Base-by-base conservation (phyloP, 306 rosid species). In the Lupinus albus region DNA sequence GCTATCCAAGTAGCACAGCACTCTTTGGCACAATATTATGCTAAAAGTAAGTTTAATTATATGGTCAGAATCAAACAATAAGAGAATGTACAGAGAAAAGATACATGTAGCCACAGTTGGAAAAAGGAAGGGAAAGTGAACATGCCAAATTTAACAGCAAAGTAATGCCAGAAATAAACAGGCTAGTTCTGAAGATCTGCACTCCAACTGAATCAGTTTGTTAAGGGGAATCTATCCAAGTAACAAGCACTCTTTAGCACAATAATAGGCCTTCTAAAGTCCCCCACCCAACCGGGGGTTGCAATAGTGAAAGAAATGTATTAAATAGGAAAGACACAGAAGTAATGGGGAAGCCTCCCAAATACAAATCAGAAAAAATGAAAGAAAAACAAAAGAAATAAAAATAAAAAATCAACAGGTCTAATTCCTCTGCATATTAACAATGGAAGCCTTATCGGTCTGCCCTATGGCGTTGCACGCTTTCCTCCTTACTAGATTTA, bases 41-140 rank as follows among this genome's bases (percentile, higher is more conserved):
- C 17, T 54, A 21, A 20, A 61, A 67, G 47, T 11, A 45, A 12
- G 32, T 58, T 72, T 25, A 21, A 52, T 30, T 55, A 13, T 54
- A 45, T 76, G 57, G 48, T 39, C 55, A 33, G 46, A 72, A 50
- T 50, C 72, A 73, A 64, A 2, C 25, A 44, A 70, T 30, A 66
- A 56, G 71, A 66, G 17, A 39, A 39, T 75, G 39, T 28, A 20
- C 18, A 61, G 18, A 47, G 35, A 59, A 33, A 38, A 68, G n/a
- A 42, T 8, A 48, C 20, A 74, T 64, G 49, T n/a, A 64, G 28
- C 44, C 47, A 49, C 12, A 9, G 44, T 28, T 38, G 8, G 28
- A 49, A 44, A 54, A 61, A 63, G 68, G 0, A 39, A 39, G 9
- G 41, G 8, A 36, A 6, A 36, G 8, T 4, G 8, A 36, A 49